phyloP scores from a whole-genome alignment of 208 protist genomes.

The Leishmania aethiopica region DNA sequence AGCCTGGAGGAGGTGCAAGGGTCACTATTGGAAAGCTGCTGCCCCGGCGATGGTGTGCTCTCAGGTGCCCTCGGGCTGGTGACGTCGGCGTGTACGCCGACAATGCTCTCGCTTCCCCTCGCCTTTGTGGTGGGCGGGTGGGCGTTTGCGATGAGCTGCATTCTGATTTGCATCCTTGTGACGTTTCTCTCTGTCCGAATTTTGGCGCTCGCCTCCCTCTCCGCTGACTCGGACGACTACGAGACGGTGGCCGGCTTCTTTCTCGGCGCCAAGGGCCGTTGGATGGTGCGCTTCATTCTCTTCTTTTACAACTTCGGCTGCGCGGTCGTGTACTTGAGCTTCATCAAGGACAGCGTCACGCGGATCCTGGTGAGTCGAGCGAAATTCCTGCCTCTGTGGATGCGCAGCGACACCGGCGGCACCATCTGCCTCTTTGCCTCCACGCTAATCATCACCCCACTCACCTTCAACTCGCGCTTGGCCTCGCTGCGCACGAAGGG shows the following conservation, averaged over 20 bases:
- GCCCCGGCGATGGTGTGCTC: slow-evolving; percentile 67
- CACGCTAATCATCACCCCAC: slow-evolving; percentile 58
- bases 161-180: slow-evolving; percentile 59
- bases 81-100: slow-evolving; percentile 66
- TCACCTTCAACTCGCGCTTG: slow-evolving; percentile 78
- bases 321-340: slow-evolving; percentile 70
- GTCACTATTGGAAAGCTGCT: slow-evolving; percentile 75
- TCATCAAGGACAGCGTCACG: slow-evolving; percentile 73
- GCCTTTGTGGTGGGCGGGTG: slow-evolving; percentile 69
- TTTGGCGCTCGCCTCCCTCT: slow-evolving; percentile 71
- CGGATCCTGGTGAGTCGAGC: slow-evolving; percentile 45
- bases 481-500: slow-evolving; percentile 80
- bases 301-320: slow-evolving; percentile 83
- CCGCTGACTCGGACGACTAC: slow-evolving; percentile 77
- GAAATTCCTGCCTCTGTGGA: slow-evolving; percentile 58
- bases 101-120: slow-evolving; percentile 77
- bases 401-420: slow-evolving; percentile 51
- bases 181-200: slow-evolving; percentile 77
- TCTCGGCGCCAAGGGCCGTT: slow-evolving; percentile 52
- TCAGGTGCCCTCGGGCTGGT: slow-evolving; percentile 72
- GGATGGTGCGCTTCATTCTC: slow-evolving; percentile 54
- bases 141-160: slow-evolving; percentile 49
- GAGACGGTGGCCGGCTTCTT: slow-evolving; percentile 80
- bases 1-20: slow-evolving; percentile 76
- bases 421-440: slow-evolving; percentile 46